A percentile compares a stretch with the other conserved stretches of the same genome.
phyloP scores from a whole-genome alignment of 768 basidiomycete species.

The Gymnopilus dilepis region DNA sequence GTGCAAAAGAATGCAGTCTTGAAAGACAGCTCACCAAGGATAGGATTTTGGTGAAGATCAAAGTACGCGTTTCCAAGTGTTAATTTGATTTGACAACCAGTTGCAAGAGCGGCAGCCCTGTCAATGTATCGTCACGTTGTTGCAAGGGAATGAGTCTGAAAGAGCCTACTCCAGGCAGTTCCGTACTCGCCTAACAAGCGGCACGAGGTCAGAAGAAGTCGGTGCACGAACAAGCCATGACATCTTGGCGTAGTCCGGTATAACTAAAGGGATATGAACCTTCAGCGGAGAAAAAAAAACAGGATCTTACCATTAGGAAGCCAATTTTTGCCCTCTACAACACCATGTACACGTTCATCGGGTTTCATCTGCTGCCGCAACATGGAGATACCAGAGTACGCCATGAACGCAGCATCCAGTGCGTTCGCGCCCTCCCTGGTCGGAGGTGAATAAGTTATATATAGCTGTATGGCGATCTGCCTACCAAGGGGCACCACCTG shows the following conservation, averaged over 20 bases:
- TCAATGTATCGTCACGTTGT: neutral
- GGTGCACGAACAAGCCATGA: constrained; percentile 75
- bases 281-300: constrained; percentile 1
- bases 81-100: constrained; percentile 57
- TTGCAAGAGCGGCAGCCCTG: constrained; percentile 73
- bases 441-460: neutral
- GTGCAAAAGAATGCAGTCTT: neutral
- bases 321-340: constrained; percentile 73
- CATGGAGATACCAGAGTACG: constrained; percentile 78
- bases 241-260: constrained; percentile 84
- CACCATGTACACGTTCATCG: constrained; percentile 77
- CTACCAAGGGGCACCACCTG: constrained; percentile 78
- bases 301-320: constrained; percentile 63
- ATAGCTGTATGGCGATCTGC: constrained; percentile 8
- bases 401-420: constrained; percentile 86
- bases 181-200: constrained; percentile 61
- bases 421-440: constrained; percentile 82
- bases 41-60: constrained; percentile 63
- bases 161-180: constrained; percentile 68
- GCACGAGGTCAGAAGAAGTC: constrained; percentile 57
- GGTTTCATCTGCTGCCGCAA: constrained; percentile 90
- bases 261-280: constrained; percentile 52
- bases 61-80: constrained; percentile 48
- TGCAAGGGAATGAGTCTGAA: neutral
- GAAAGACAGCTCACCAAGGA: constrained; percentile 47